These are phyloP conservation scores for Grosmannia huntii DNA, from an alignment of 2,329 filamentous ascomycete genomes.

Conservation along the genomic window DNA sequence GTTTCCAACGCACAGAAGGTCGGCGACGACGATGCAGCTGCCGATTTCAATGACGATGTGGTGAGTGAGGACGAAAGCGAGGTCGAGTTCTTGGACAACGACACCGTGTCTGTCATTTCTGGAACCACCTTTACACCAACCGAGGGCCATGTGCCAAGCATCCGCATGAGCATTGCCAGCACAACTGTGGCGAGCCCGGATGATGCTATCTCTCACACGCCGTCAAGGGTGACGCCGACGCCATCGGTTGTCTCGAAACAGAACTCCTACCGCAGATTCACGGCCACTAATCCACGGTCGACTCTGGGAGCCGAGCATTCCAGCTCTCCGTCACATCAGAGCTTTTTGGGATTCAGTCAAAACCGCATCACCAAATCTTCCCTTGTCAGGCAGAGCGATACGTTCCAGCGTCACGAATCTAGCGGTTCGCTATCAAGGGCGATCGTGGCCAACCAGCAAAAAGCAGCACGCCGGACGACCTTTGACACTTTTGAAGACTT, in stretches of 20 bases:
- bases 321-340: background rate
- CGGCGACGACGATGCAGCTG: background rate
- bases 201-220: background rate
- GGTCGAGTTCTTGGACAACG: background rate
- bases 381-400: background rate
- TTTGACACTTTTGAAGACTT: constrained; percentile 22
- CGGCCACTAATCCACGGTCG: background rate
- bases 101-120: constrained; percentile 17
- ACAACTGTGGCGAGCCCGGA: constrained; percentile 6
- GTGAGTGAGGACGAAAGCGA: constrained; percentile 8
- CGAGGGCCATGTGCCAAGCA: constrained; percentile 10
- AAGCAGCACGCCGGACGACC: constrained; percentile 25
- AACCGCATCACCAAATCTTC: background rate
- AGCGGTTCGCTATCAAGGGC: constrained; percentile 15
- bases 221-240: background rate
- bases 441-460: constrained; percentile 32
- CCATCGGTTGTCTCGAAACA: background rate
- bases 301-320: background rate
- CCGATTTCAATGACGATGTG: background rate
- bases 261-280: background rate
- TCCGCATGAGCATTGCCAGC: constrained; percentile 12
- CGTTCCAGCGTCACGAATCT: background rate
- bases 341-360: constrained; percentile 14
- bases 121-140: constrained; percentile 18
- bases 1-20: background rate